A percentile compares a stretch with the other conserved stretches of the same genome.
These are phyloP conservation scores for Nasturtium officinale DNA, from an alignment of 345 rosid species.

Conservation along the genomic window DNA sequence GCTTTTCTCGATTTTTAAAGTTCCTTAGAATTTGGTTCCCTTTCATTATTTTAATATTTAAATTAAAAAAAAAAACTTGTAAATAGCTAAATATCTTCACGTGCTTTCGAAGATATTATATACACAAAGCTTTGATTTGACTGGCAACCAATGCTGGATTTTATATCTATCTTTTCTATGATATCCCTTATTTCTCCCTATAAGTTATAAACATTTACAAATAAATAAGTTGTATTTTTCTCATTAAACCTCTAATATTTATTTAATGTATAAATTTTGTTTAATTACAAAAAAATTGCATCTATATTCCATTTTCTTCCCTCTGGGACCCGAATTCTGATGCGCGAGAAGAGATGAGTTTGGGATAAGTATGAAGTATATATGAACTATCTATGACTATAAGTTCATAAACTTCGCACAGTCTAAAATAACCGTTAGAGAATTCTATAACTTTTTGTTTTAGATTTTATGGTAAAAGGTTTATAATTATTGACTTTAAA, in stretches of 20 bases:
- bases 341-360: not conserved
- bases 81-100: constrained; percentile 31
- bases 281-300: not conserved
- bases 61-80: constrained; percentile 7
- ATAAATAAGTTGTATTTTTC: not conserved
- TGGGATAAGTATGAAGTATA: not conserved
- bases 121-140: constrained; percentile 24
- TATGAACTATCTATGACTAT: too few species aligned
- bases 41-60: not conserved
- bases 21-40: constrained; percentile 17
- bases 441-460: not conserved
- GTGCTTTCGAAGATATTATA: constrained; percentile 38
- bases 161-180: not conserved
- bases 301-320: not conserved
- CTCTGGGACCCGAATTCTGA: not conserved
- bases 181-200: not conserved
- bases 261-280: too few species aligned
- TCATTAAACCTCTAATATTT: not conserved
- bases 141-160: constrained; percentile 10
- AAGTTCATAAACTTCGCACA: too few species aligned
- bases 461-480: not conserved
- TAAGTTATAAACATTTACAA: not conserved
- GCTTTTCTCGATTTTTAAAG: not conserved
- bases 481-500: not conserved
- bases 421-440: not conserved